Evolutionary conservation across 2,329 filamentous ascomycete species (phyloP).

Genomic region (Colletotrichum karsti): DNA sequence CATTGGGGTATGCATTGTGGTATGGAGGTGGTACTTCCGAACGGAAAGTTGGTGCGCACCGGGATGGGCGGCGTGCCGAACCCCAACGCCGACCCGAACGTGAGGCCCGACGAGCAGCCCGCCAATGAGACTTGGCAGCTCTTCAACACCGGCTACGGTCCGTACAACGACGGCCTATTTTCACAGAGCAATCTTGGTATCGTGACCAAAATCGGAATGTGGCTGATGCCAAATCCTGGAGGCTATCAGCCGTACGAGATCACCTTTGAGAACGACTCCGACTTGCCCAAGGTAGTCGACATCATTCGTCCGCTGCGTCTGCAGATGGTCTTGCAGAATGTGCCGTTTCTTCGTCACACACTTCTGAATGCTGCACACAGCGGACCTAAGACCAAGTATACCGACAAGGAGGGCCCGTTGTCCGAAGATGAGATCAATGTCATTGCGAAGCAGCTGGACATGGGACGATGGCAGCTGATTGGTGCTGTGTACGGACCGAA

Average conservation of each 20-base stretch:
- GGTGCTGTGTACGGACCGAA: constrained; percentile 48
- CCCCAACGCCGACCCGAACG: constrained; percentile 13
- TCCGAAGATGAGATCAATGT: constrained; percentile 48
- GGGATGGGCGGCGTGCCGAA: constrained; percentile 43
- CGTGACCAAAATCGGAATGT: constrained; percentile 61
- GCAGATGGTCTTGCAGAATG: constrained; percentile 55
- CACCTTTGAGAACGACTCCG: constrained; percentile 34
- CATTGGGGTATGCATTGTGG: constrained; percentile 51
- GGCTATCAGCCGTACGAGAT: constrained; percentile 47
- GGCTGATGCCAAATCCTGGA: constrained; percentile 60
- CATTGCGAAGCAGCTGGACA: constrained; percentile 47
- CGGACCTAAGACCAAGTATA: constrained; percentile 38
- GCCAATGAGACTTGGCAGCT: constrained; percentile 50
- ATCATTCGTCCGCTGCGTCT: constrained; percentile 46
- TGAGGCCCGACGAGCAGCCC: constrained; percentile 34
- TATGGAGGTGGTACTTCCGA: constrained; percentile 52
- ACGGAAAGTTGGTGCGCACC: constrained; percentile 50
- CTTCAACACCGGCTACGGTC: constrained; percentile 51
- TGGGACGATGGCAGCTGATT: constrained; percentile 57
- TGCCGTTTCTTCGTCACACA: constrained; percentile 53
- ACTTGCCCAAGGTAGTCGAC: constrained; percentile 35
- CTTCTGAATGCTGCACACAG: constrained; percentile 50
- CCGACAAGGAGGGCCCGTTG: constrained; percentile 39
- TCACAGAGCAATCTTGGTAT: constrained; percentile 59
- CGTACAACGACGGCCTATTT: constrained; percentile 51